These are phyloP conservation scores for Microascus cirrosus DNA, from an alignment of 2,329 filamentous ascomycete species.

Conservation along the genomic window DNA sequence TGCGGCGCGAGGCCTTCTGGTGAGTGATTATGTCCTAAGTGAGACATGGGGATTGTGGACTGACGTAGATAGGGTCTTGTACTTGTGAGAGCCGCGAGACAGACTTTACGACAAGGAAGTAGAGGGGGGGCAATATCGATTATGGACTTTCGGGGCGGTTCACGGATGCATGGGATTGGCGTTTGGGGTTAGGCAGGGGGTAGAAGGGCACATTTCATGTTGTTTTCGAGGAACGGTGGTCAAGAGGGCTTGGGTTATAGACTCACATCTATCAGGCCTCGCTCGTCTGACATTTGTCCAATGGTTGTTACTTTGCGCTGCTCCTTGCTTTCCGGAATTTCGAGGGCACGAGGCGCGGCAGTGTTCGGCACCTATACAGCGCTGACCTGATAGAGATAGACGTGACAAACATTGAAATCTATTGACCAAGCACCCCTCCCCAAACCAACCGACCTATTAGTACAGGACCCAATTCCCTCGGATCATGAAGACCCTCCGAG, in stretches of 20 bases:
- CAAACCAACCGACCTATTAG: conserved; percentile 2
- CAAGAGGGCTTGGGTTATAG: not conserved
- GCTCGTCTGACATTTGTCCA: too few species aligned
- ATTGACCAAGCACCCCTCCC: not conserved
- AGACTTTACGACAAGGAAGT: conserved; percentile 71
- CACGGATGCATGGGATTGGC: not conserved
- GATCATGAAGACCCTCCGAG: not conserved
- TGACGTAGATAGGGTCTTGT: conserved; percentile 44
- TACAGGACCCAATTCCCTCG: not conserved
- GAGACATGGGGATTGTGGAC: too few species aligned
- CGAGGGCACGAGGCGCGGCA: not conserved
- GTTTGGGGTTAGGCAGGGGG: not conserved
- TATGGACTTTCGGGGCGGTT: not conserved
- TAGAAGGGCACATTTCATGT: not conserved
- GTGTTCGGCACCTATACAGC: not conserved
- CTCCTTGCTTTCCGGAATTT: not conserved
- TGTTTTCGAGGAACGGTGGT: not conserved
- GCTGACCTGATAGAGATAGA: not conserved
- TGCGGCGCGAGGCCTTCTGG: conserved; percentile 67
- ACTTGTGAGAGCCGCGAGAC: conserved; percentile 81
- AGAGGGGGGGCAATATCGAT: conserved; percentile 7
- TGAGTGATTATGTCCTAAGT: conserved; percentile 32
- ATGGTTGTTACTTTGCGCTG: not conserved
- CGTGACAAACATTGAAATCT: not conserved
- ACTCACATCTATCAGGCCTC: too few species aligned